Evolutionary conservation across 2,329 filamentous ascomycete species (phyloP).

Genomic region (Sordariomycetes sp.): DNA sequence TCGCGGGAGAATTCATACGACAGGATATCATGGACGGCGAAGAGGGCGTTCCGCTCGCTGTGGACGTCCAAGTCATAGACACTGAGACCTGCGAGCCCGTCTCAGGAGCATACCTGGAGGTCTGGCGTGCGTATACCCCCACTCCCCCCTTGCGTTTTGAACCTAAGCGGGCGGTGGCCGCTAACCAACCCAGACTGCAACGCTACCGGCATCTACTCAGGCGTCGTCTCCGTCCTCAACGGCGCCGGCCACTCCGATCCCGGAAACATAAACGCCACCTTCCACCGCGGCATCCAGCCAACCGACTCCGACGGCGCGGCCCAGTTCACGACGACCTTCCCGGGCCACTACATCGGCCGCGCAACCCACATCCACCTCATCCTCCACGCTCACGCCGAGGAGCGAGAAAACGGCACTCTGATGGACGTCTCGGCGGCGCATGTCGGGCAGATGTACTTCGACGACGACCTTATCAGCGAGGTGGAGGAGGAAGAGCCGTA

Average conservation of each 20-base stretch:
- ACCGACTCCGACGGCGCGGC: constrained; percentile 24
- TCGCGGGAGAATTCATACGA: constrained; percentile 23
- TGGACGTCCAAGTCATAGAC: constrained; percentile 29
- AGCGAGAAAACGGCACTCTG: constrained; percentile 36
- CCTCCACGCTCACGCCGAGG: constrained; percentile 16
- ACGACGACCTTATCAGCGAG: constrained; percentile 35
- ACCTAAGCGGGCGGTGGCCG: not conserved
- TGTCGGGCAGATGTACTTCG: constrained; percentile 51
- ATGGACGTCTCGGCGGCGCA: constrained; percentile 35
- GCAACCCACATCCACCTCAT: constrained; percentile 26
- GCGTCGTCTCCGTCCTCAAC: constrained; percentile 20
- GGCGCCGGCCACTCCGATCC: constrained; percentile 14
- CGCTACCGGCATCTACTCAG: constrained; percentile 29
- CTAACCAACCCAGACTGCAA: constrained; percentile 18
- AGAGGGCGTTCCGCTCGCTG: constrained; percentile 21
- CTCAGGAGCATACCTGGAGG: constrained; percentile 23
- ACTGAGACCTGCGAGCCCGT: constrained; percentile 25
- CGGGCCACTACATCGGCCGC: constrained; percentile 26
- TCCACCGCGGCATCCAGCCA: constrained; percentile 23
- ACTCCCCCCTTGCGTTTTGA: not conserved
- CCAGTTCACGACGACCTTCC: constrained; percentile 27
- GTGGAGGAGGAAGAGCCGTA: constrained; percentile 35
- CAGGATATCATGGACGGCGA: constrained; percentile 25
- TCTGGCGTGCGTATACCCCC: constrained; percentile 17
- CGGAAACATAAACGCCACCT: constrained; percentile 19